phyloP scores from a whole-genome alignment of 2,329 filamentous ascomycete genomes.

The Karstenula rhodostoma region DNA sequence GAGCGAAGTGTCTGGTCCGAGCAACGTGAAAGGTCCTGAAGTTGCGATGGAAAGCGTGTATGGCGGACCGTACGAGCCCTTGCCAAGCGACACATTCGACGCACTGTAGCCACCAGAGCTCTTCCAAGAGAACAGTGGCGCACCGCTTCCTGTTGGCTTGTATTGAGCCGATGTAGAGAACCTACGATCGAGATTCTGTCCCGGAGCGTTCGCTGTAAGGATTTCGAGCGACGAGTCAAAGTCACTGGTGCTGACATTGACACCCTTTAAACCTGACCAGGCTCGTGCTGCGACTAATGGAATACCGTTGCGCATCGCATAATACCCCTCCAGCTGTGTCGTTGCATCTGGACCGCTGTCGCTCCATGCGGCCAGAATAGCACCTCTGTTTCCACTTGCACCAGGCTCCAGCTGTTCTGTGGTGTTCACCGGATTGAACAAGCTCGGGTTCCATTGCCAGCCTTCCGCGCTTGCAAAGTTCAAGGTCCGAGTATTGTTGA shows the following conservation, averaged over 20 bases:
- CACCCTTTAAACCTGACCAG: constrained; percentile 53
- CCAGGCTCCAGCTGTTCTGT: constrained; percentile 49
- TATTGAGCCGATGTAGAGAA: constrained; percentile 21
- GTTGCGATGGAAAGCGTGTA: constrained; percentile 53
- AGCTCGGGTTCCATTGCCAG: constrained; percentile 58
- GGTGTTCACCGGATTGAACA: constrained; percentile 55
- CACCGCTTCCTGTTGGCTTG: constrained; percentile 1
- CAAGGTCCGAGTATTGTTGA: constrained; percentile 54
- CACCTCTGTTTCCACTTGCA: constrained; percentile 44
- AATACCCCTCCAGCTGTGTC: constrained; percentile 59
- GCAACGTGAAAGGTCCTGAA: constrained; percentile 56
- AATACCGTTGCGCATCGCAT: constrained; percentile 57
- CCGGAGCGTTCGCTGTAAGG: constrained; percentile 50
- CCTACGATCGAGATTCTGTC: constrained; percentile 56
- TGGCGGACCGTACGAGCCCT: constrained; percentile 57
- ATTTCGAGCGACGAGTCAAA: constrained; percentile 49
- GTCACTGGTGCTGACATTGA: constrained; percentile 34
- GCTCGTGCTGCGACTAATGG: constrained; percentile 54
- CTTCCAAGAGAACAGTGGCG: constrained; percentile 46
- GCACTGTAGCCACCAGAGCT: constrained; percentile 14
- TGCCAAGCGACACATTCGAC: constrained; percentile 30
- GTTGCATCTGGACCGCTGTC: constrained; percentile 60
- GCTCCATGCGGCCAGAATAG: constrained; percentile 57
- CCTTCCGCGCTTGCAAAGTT: constrained; percentile 54
- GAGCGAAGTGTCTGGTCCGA: constrained; percentile 55